A percentile compares a stretch with the other conserved stretches of the same genome.
Conservation (phyloP, 2,329 filamentous ascomycete species). For the Pestalotiopsis sp. region DNA sequence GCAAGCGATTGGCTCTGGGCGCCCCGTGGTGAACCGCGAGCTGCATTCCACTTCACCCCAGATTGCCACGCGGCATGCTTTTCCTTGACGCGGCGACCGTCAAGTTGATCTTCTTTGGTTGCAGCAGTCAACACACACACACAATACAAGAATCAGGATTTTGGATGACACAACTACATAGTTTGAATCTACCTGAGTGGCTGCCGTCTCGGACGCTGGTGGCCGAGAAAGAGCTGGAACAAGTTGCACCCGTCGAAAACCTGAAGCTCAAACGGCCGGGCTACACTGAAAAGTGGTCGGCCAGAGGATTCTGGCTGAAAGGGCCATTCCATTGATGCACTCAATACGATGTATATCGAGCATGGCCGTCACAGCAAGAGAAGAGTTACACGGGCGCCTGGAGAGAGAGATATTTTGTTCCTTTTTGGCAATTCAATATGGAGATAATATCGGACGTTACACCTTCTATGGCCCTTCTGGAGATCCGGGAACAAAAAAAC, state of each 20-base stretch:
- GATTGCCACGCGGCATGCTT: slow-evolving; percentile 4
- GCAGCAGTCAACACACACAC: neutral
- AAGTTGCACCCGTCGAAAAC: neutral
- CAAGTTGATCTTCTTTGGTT: neutral
- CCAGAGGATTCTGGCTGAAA: neutral
- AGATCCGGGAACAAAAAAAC: neutral
- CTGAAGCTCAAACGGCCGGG: neutral
- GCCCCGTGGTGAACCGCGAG: slow-evolving; percentile 1
- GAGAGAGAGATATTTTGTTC: neutral
- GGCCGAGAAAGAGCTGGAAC: neutral
- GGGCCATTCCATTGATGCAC: no score
- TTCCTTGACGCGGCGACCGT: neutral
- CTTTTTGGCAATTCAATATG: neutral
- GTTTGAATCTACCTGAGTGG: neutral
- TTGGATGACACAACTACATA: neutral
- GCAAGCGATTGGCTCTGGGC: slow-evolving; percentile 5
- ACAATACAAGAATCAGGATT: neutral
- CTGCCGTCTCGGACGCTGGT: neutral
- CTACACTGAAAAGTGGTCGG: neutral
- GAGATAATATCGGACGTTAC: neutral
- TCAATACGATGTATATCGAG: no score
- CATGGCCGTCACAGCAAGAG: neutral
- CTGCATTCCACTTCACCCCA: neutral
- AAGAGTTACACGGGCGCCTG: neutral
- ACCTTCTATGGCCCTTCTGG: neutral